Base-by-base conservation (phyloP, 352 stramenopile genomes). In the Phytopythium ostracodes region DNA sequence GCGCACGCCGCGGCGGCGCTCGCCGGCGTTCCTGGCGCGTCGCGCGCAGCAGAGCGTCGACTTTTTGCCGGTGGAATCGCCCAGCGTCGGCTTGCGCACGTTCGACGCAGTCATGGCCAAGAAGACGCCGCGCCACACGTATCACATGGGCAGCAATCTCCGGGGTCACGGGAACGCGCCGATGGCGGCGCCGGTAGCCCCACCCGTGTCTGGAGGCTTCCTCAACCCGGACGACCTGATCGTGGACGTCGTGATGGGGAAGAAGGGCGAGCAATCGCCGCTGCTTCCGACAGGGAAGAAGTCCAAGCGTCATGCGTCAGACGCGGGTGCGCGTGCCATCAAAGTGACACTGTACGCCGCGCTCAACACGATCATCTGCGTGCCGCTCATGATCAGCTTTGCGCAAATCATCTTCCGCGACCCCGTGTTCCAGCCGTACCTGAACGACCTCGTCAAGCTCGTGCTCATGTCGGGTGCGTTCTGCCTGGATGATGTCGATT, bases 341-440 rank as follows among this genome's bases (percentile, higher is more conserved):
- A 88, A 89, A 66, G 79, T 93, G 59, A 82, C 70, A 4, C 65
- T 97, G 22, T 97, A 96, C 57, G 89, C 89, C n/a, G 66, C 96
- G 42, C 86, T 98, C 62, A 98, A 98, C 73, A 95, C 94, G 9
- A 91, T 98, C 47, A 98, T 98, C 67, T 84, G 94, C 52, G 86
- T 98, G 38, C 95, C 96, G 8, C 82, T 95, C 47, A 88, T 87
- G 77, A 87, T 87, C 73, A 79, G 95, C 60, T 99, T 98, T 70
- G 88, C 95, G 40, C 91, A 97, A 50, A 98, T 99, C 66, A 98
- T 99, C 71, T 99, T 98, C 63, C 84, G 83, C 38, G 79, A 94
- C 62, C 83, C 89, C 15, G 93, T 98, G 66, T 94, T 97, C 60
- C 84, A 92, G 81, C 89, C 75, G 58, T 98, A 88, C 70, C 89